A percentile compares a stretch with the other conserved stretches of the same genome.
Conservation (phyloP, 164 flowering plant genomes). For the Cinnamomum micranthum region DNA sequence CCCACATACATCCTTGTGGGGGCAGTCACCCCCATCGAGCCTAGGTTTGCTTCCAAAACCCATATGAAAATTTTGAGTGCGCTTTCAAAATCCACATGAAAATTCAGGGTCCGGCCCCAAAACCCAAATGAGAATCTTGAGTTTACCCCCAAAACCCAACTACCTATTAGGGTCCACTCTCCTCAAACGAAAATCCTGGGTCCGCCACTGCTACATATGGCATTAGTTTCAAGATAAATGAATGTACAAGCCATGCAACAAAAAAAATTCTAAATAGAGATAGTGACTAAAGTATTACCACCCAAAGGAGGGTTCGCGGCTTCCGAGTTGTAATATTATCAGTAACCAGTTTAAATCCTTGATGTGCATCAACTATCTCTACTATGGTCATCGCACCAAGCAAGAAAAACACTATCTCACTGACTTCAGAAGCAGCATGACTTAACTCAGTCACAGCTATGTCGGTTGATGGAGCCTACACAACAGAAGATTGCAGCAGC, state of each 20-base stretch:
- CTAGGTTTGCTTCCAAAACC: too few relatives aligned
- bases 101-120: too few relatives aligned
- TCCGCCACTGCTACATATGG: neutral
- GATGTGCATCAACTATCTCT: slow-evolving; percentile 98
- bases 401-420: slow-evolving; percentile 95
- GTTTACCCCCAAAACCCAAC: too few relatives aligned
- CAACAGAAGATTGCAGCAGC: slow-evolving; percentile 6
- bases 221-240: neutral
- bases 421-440: slow-evolving; percentile 94
- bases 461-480: slow-evolving; percentile 92
- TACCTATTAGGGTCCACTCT: too few relatives aligned
- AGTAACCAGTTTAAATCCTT: slow-evolving; percentile 94
- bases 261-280: neutral
- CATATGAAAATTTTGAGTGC: too few relatives aligned
- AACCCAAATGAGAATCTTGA: too few relatives aligned
- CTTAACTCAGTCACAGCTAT: slow-evolving; percentile 77
- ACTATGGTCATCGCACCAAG: slow-evolving; percentile 99
- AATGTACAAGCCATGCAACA: neutral
- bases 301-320: slow-evolving; percentile 90
- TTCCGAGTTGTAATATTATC: slow-evolving; percentile 95
- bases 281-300: slow-evolving; percentile 38
- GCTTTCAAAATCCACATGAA: too few relatives aligned
- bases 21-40: too few relatives aligned
- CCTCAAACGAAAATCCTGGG: too few relatives aligned
- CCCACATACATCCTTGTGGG: too few relatives aligned